These are phyloP conservation scores for Colletotrichum camelliae DNA, from an alignment of 2,329 filamentous ascomycete genomes.

Conservation along the genomic window DNA sequence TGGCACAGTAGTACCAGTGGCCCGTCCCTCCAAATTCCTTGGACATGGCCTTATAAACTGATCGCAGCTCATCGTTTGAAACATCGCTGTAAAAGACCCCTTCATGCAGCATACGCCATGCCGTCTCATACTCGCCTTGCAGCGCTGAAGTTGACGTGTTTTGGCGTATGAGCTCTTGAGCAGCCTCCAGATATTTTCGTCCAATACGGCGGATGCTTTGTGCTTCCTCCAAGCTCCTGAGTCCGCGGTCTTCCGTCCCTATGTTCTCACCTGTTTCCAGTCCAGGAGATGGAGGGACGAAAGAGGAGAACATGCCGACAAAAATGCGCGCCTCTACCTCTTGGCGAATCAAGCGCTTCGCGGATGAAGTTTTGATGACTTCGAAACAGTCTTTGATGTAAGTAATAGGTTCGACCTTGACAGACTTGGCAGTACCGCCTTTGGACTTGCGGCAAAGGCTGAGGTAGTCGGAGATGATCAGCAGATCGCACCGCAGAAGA, in stretches of 20 bases:
- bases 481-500: constrained; percentile 52
- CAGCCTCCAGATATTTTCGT: constrained; percentile 22
- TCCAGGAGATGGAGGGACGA: too few species aligned
- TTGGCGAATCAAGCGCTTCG: constrained; percentile 41
- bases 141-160: constrained; percentile 37
- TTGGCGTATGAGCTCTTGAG: neutral
- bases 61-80: constrained; percentile 55
- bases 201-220: neutral
- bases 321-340: constrained; percentile 57
- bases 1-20: constrained; percentile 64
- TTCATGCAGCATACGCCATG: constrained; percentile 49
- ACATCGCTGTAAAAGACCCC: constrained; percentile 52
- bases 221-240: too few species aligned
- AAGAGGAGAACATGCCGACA: constrained; percentile 49
- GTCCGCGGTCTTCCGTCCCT: too few species aligned
- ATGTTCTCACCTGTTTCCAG: too few species aligned
- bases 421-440: neutral
- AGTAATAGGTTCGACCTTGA: constrained; percentile 30
- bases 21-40: constrained; percentile 56
- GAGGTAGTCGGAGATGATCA: constrained; percentile 48
- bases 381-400: constrained; percentile 43
- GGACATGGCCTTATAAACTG: constrained; percentile 57
- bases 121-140: constrained; percentile 49
- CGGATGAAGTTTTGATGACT: constrained; percentile 43
- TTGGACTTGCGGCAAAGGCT: constrained; percentile 2